Base-by-base conservation (phyloP, 208 protist genomes). In the Trypanosoma theileri region DNA sequence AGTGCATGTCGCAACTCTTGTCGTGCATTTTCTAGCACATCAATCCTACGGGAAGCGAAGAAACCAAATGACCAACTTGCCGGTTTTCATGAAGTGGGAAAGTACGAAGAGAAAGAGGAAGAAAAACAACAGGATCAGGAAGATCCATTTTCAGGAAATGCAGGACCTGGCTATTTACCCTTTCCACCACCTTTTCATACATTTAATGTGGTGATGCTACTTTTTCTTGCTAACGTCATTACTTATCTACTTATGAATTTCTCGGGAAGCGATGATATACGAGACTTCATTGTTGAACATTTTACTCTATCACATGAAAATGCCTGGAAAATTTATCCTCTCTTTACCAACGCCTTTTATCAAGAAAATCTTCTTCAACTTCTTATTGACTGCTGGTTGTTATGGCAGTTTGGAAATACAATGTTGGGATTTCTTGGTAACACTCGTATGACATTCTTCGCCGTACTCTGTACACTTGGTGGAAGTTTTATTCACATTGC, bases 301-400 rank as follows among this genome's bases (percentile, higher is more conserved):
- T 93, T 90, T 64, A 95, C 90, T 6, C 79, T 95, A 3, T 93
- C 87, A 19, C 85, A 88, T 66, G 90, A 92, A 55, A 95, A 95
- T 75, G 86, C 75, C 42, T 66, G 71, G 54, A 69, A 74, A 31
- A 77, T 95, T 52, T 95, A 95, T 74, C 90, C 90, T 3, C 70
- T 95, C 74, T 88, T 95, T 70, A 95, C 90, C 42, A 89, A 91
- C 77, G 77, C 79, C 50, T 74, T 95, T 56, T 95, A 93, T 71
- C 90, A 95, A 62, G 86, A 95, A 65, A 88, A 95, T 70, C 58
- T 93, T n/a, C 77, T 95, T 40, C 90, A 95, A 77, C 81, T 95
- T 35, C 66, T 87, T 21, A 95, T 95, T 57, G 90, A 95, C 64
- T 83, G 80, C 59, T 95, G 87, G 87, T 74, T 95, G 35, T 82